These are phyloP conservation scores for Liquidambar formosana DNA, from an alignment of 164 flowering plant species.

Conservation along the genomic window DNA sequence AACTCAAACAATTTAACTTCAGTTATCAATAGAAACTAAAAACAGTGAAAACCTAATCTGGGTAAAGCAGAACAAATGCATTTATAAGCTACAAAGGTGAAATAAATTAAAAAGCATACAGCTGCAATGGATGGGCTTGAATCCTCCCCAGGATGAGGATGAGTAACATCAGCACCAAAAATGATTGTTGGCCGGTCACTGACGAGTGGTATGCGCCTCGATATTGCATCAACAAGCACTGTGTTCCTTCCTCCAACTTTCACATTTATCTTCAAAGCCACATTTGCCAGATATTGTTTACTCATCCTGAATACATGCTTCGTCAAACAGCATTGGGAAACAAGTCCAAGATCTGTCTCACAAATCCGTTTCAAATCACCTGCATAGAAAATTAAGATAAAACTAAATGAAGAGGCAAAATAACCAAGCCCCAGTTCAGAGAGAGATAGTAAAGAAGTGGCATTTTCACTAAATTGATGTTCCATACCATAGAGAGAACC, in stretches of 20 bases:
- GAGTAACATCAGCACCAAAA: constrained; percentile 99
- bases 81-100: not conserved
- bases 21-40: not conserved
- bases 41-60: not conserved
- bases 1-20: not conserved
- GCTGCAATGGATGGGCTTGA: constrained; percentile 97
- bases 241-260: constrained; percentile 97
- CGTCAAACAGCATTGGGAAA: constrained; percentile 87
- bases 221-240: constrained; percentile 86
- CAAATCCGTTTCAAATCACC: constrained; percentile 91
- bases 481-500: constrained; percentile 85
- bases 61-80: not conserved
- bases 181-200: constrained; percentile 89
- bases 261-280: constrained; percentile 87
- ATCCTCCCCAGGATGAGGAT: constrained; percentile 98
- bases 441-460: not conserved
- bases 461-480: not conserved
- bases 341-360: constrained; percentile 90
- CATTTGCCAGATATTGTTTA: constrained; percentile 86
- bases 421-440: not conserved
- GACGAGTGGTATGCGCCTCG: constrained; percentile 82
- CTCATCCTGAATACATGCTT: constrained; percentile 77
- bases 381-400: constrained; percentile 20
- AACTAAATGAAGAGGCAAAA: not conserved
- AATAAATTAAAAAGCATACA: constrained; percentile 35